Base-by-base conservation (phyloP, 306 rosid species). In the Pueraria montana region DNA sequence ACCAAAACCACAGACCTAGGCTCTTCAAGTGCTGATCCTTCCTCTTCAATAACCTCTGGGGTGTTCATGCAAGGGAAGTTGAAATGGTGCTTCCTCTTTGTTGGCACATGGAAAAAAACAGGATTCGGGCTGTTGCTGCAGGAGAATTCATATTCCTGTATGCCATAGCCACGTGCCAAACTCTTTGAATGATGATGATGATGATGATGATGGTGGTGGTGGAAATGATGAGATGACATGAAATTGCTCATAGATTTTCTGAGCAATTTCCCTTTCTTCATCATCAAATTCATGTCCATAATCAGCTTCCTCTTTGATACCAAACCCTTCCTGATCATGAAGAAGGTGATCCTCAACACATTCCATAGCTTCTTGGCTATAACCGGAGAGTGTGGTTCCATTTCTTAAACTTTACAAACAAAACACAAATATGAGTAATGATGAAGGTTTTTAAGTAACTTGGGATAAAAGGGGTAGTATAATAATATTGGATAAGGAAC, bases 71-170 rank as follows among this genome's bases (percentile, higher is more conserved):
- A 91, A 72, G 94, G 89, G 59, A 91, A 91, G 89, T 62, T 87
- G 75, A 87, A 91, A 77, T 82, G 75, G 16, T 87, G 83, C 46
- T 84, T 85, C 21, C 87, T 72, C 76, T 85, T 90, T 23, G 87
- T 88, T 21, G 87, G 80, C 65, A 79, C 50, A 69, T 84, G 85
- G 88, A 59, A 79, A 84, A 87, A 84, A 84, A 84, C 87, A 82
- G 92, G 89, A 74, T 85, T 83, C 43, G 94, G 92, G 34, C 88
- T 88, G 69, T 87, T 88, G 42, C 89, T 83, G 74, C 94, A 90
- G 16, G 90, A 87, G 84, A 90, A 90, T 27, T 90, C 94, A 30
- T 90, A 88, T n/a, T 88, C 90, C 76, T 90, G 91, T 49, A 83
- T 49, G 58, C 87, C 84, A 68, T 11, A 73, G 48, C 84, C 50